Evolutionary conservation across 31 red algal species (phyloP).

Genomic region (Asparagopsis taxiformis): DNA sequence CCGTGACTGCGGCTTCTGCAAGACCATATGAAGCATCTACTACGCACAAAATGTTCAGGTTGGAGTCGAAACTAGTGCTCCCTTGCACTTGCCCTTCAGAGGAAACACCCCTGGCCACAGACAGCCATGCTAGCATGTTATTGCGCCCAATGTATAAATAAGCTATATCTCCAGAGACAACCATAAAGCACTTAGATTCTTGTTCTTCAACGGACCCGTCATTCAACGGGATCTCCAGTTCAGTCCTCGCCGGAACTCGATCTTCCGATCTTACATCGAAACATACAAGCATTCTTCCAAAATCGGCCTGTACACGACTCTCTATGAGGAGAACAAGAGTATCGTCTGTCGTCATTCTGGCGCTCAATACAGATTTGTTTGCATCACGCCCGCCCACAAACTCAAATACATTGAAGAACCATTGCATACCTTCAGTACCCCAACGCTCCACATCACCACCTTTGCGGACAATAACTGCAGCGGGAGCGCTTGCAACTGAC

Average conservation of each 20-base stretch:
- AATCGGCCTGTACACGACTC: not conserved
- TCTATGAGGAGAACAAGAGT: constrained; percentile 19
- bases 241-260: constrained; percentile 11
- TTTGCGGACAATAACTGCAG: constrained; percentile 7
- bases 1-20: constrained; percentile 20
- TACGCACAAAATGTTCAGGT: constrained; percentile 14
- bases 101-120: constrained; percentile 37
- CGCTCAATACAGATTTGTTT: constrained; percentile 6
- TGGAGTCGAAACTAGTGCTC: constrained; percentile 13
- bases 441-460: constrained; percentile 47
- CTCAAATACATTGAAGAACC: constrained; percentile 45
- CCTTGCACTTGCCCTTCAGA: constrained; percentile 42
- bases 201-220: constrained; percentile 10
- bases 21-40: constrained; percentile 23
- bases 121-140: constrained; percentile 28
- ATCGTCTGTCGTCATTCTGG: constrained; percentile 31
- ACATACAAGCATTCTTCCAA: constrained; percentile 13
- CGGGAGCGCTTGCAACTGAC: not conserved
- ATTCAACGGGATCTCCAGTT: constrained; percentile 31
- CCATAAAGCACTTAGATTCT: constrained; percentile 36
- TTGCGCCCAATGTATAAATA: constrained; percentile 23
- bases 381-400: constrained; percentile 21
- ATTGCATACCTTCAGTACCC: constrained; percentile 25
- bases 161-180: constrained; percentile 37
- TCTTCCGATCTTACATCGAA: constrained; percentile 18